Base-by-base conservation (phyloP, 1,284 basidiomycete genomes). In the Leccinum solheimii region DNA sequence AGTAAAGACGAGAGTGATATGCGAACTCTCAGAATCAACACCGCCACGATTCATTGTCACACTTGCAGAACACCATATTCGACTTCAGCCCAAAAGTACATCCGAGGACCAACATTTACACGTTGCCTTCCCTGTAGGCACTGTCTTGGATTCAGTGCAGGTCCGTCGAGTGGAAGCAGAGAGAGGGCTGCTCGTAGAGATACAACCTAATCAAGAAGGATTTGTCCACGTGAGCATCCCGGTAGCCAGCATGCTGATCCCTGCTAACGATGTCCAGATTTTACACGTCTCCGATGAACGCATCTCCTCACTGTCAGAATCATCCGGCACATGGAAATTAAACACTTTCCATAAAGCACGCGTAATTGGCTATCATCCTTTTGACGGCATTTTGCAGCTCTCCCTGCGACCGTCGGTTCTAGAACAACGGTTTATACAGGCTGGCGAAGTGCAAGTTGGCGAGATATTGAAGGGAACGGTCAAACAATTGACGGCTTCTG, bases 231-330 rank as follows among this genome's bases (percentile, higher is more conserved):
- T 96, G 66, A 69, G 90, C 79, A 54, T 55, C 30, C 3, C 23
- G 3, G 38, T 45, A 23, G 26, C 14, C 52, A 19, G 40, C 27
- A 9, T n/a, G 56, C 55, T 56, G 13, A 30, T 59, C 34, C 51
- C 8, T 54, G 57, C 60, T 67, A 50, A 67, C 50, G 55, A 58
- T 2, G 11, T 36, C 11, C 67, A 96, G 94, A 98, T 98, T 69
- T 98, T 97, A 11, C 94, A 96, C 74, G 83, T 92, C 27, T 91
- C 95, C 16, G 96, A 99, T 74, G 94, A 96, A 58, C 94, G 96
- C 71, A 81, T 96, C 27, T 86, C 91, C 11, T 83, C 87, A 8
- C 79, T 98, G 10, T 87, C 90, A 3, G 67, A 80, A 11, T 79
- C 84, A 16, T 87, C 88, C 6, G 91, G 92, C 19, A 84, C 88